Percentiles rank a stretch among this genome's conserved stretches.
phyloP scores from a whole-genome alignment of 306 rosid species.

The Cucurbita maxima region DNA sequence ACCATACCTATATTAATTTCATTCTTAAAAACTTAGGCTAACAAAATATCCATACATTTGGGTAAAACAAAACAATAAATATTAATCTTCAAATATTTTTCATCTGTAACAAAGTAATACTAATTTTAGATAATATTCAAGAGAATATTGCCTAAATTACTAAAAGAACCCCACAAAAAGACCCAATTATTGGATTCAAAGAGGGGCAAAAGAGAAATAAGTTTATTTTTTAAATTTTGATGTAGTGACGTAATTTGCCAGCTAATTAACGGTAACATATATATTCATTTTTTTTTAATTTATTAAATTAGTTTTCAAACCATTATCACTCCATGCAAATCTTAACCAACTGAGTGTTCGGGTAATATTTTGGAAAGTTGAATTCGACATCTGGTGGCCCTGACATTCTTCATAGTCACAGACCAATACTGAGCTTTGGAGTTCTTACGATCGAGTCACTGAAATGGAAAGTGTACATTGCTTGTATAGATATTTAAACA shows the following conservation, averaged over 20 bases:
- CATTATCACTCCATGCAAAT: neutral
- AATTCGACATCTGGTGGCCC: too few relatives aligned
- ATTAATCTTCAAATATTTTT: neutral
- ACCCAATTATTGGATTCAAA: constrained; percentile 1
- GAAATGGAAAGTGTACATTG: too few relatives aligned
- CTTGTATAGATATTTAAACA: too few relatives aligned
- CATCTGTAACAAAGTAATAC: neutral
- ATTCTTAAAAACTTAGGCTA: neutral
- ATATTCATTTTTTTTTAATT: too few relatives aligned
- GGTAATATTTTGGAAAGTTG: too few relatives aligned
- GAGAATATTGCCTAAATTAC: neutral
- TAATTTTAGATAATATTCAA: neutral
- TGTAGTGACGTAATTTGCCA: neutral
- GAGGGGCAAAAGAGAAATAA: neutral
- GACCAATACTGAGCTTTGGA: too few relatives aligned
- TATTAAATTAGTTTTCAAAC: neutral
- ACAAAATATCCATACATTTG: neutral
- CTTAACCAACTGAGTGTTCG: neutral
- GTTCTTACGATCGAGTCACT: too few relatives aligned
- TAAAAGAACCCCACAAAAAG: neutral
- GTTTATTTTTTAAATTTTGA: too few relatives aligned
- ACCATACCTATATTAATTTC: neutral
- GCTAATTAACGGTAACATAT: neutral
- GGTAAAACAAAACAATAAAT: neutral
- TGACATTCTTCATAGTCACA: too few relatives aligned